A percentile compares a stretch with the other conserved stretches of the same genome.
Evolutionary conservation across 805 yeast genomes (phyloP).

Genomic region (Metschnikowia koreensis): DNA sequence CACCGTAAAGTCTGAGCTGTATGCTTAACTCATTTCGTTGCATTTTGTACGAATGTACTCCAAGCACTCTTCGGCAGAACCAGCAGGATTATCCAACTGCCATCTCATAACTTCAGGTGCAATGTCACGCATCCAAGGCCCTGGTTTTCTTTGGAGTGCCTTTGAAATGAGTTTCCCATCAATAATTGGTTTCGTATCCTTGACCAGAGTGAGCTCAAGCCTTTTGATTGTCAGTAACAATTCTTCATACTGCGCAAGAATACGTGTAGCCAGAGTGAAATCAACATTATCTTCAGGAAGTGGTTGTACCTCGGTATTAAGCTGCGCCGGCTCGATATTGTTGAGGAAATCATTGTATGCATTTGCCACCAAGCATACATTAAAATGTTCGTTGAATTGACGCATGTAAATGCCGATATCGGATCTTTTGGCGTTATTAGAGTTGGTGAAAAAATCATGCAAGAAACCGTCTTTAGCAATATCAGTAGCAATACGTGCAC

Average conservation of each 20-base stretch:
- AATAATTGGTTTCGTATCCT: slow-evolving; percentile 58
- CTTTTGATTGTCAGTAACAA: slow-evolving; percentile 33
- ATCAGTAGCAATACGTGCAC: slow-evolving; percentile 41
- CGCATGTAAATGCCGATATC: slow-evolving; percentile 60
- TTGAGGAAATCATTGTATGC: slow-evolving; percentile 28
- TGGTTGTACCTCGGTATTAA: slow-evolving; percentile 4
- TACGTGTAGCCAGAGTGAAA: neutral
- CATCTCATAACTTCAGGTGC: slow-evolving; percentile 58
- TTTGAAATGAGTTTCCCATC: slow-evolving; percentile 71
- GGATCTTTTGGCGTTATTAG: slow-evolving; percentile 41
- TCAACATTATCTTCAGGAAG: neutral
- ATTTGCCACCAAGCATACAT: slow-evolving; percentile 38
- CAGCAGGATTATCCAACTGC: slow-evolving; percentile 75
- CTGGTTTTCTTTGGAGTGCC: slow-evolving; percentile 61
- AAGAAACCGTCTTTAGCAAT: slow-evolving; percentile 17
- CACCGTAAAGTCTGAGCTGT: no score
- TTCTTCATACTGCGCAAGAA: slow-evolving; percentile 27
- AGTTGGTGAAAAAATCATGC: slow-evolving; percentile 15
- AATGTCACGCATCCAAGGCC: slow-evolving; percentile 76
- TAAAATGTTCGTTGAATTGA: slow-evolving; percentile 52
- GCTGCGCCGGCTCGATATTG: neutral
- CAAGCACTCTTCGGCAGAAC: slow-evolving; percentile 53
- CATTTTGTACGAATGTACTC: slow-evolving; percentile 34
- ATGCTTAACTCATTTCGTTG: neutral
- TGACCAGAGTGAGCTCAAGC: slow-evolving; percentile 41